phyloP scores from a whole-genome alignment of 2,329 filamentous ascomycete species.

The Penicillium nordicum region DNA sequence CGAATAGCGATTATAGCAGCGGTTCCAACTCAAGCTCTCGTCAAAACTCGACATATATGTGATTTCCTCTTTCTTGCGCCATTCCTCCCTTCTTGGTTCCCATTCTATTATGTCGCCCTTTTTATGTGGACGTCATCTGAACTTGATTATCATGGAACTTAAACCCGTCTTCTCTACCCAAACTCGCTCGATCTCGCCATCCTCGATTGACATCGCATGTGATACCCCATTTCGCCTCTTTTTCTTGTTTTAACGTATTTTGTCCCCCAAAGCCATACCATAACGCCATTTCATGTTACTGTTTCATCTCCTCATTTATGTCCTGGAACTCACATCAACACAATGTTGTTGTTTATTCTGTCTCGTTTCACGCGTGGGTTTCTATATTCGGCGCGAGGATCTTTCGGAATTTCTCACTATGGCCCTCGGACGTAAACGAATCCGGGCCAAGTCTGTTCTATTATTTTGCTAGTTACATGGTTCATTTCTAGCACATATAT shows the following conservation, averaged over 20 bases:
- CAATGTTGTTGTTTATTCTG: background rate
- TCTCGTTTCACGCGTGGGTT: background rate
- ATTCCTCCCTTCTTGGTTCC: background rate
- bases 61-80: conserved; percentile 7
- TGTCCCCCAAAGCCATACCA: background rate
- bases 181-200: conserved; percentile 21
- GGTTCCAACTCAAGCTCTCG: conserved; percentile 28
- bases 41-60: conserved; percentile 29
- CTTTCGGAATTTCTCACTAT: conserved; percentile 1
- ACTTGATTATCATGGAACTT: background rate
- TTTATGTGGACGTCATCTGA: background rate
- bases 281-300: background rate
- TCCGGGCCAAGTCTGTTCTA: background rate
- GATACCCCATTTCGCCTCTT: conserved; percentile 28
- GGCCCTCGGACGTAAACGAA: conserved; percentile 3
- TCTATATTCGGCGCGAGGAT: background rate
- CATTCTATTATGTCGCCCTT: background rate
- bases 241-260: conserved; percentile 1
- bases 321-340: background rate
- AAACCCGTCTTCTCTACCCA: conserved; percentile 6
- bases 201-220: conserved; percentile 27
- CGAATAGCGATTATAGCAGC: conserved; percentile 32
- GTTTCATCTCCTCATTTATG: background rate
- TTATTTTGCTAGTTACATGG: background rate
- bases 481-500: conserved; percentile 1